phyloP scores from a whole-genome alignment of 371 early-diverging fungal genomes.

The Lichtheimia ornata region DNA sequence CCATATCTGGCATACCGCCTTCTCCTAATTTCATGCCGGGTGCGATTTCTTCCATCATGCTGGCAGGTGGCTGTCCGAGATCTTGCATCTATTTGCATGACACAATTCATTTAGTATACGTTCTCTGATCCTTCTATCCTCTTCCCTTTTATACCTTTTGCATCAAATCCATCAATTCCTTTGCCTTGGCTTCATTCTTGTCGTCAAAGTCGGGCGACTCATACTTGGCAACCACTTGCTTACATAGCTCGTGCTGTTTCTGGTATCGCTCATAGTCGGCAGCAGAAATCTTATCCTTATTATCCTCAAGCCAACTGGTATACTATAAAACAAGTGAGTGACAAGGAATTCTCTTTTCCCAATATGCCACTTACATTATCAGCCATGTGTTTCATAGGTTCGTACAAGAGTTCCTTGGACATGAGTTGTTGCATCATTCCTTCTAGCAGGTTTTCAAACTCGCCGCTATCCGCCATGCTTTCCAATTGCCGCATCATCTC shows the following conservation, averaged over 20 bases:
- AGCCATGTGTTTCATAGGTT: constrained; percentile 89
- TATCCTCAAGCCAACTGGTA: constrained; percentile 79
- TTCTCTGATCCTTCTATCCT: background rate
- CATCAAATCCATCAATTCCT: constrained; percentile 83
- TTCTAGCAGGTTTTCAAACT: constrained; percentile 85
- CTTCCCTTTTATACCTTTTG: constrained; percentile 61
- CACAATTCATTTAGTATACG: no score
- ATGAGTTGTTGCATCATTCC: constrained; percentile 89
- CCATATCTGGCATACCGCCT: constrained; percentile 68
- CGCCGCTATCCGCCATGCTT: constrained; percentile 71
- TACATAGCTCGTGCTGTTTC: constrained; percentile 73
- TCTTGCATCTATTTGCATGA: constrained; percentile 80
- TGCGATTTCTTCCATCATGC: constrained; percentile 83
- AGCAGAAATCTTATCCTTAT: constrained; percentile 65
- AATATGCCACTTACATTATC: constrained; percentile 50
- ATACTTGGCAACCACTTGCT: constrained; percentile 77
- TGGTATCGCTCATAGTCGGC: constrained; percentile 75
- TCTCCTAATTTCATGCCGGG: constrained; percentile 84
- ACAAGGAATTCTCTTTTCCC: background rate
- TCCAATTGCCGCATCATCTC: constrained; percentile 93
- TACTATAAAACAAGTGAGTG: constrained; percentile 55
- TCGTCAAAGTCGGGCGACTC: constrained; percentile 66
- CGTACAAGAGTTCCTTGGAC: constrained; percentile 90
- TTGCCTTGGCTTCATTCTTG: constrained; percentile 66
- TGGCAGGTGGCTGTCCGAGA: constrained; percentile 91